Conservation (phyloP, 805 yeast species). For the Brettanomyces custersianus region DNA sequence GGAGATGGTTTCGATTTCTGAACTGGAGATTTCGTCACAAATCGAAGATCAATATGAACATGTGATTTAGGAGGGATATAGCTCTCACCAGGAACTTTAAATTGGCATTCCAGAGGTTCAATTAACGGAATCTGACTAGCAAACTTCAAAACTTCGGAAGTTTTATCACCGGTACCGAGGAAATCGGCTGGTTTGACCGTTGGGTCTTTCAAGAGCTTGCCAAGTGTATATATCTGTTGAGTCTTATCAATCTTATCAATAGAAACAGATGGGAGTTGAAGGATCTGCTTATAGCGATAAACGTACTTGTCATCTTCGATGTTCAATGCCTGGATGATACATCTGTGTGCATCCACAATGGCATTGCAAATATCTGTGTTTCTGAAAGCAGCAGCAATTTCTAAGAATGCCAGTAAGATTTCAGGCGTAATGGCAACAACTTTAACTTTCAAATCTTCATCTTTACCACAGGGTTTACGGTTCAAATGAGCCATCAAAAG, state of each 20-base stretch:
- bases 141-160: constrained; percentile 36
- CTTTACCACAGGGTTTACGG: constrained; percentile 31
- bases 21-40: constrained; percentile 63
- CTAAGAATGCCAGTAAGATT: constrained; percentile 64
- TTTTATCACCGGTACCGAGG: constrained; percentile 41
- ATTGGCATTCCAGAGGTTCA: constrained; percentile 59
- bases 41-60: constrained; percentile 69
- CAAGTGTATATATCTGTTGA: constrained; percentile 47
- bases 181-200: constrained; percentile 45
- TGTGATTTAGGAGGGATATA: constrained; percentile 63
- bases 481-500: constrained; percentile 51
- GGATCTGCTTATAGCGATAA: constrained; percentile 46
- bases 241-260: constrained; percentile 40
- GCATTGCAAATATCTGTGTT: constrained; percentile 52
- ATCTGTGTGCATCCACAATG: constrained; percentile 59
- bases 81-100: constrained; percentile 81
- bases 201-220: constrained; percentile 57
- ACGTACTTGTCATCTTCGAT: constrained; percentile 31
- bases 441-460: constrained; percentile 38
- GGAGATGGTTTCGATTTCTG: constrained; percentile 49
- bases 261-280: constrained; percentile 76
- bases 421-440: constrained; percentile 57
- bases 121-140: constrained; percentile 63
- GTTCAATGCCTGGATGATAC: constrained; percentile 65
- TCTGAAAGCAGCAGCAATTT: constrained; percentile 75